Conservation (phyloP, 768 basidiomycete species). For the Macrolepiota fuliginosa region DNA sequence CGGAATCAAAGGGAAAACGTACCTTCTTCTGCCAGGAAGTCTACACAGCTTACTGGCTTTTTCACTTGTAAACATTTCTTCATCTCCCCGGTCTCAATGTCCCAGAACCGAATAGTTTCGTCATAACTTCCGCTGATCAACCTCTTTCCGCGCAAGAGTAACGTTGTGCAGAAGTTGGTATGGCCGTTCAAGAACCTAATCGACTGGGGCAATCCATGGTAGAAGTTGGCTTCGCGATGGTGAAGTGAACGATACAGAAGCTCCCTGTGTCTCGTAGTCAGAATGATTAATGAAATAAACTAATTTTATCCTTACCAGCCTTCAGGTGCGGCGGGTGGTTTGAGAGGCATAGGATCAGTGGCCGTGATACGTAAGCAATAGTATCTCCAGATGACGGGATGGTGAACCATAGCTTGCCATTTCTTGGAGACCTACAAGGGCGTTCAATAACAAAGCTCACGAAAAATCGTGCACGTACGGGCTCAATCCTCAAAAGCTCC, state of each 20-base stretch:
- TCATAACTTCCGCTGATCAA: slow-evolving; percentile 91
- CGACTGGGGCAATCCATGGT: slow-evolving; percentile 68
- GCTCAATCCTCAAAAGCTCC: slow-evolving; percentile 59
- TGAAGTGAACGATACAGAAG: slow-evolving; percentile 78
- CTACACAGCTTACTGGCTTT: slow-evolving; percentile 89
- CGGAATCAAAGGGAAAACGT: slow-evolving; percentile 13
- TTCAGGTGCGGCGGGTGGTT: slow-evolving; percentile 58
- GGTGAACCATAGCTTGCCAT: slow-evolving; percentile 46
- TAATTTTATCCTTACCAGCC: slow-evolving; percentile 53
- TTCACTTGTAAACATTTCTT: slow-evolving; percentile 81
- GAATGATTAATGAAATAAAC: not conserved
- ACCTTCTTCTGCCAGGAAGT: slow-evolving; percentile 83
- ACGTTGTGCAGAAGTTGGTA: slow-evolving; percentile 83
- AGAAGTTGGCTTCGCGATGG: slow-evolving; percentile 84
- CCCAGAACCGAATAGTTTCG: slow-evolving; percentile 92
- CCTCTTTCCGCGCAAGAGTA: slow-evolving; percentile 73
- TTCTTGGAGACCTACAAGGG: slow-evolving; percentile 42
- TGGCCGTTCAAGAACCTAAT: slow-evolving; percentile 81
- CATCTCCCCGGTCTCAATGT: slow-evolving; percentile 59
- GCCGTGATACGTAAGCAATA: slow-evolving; percentile 73
- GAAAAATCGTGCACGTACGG: slow-evolving; percentile 32
- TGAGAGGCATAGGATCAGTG: slow-evolving; percentile 66
- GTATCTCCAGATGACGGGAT: slow-evolving; percentile 74
- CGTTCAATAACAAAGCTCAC: slow-evolving; percentile 26
- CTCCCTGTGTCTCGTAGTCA: slow-evolving; percentile 29